These are phyloP conservation scores for Cyberlindnera lachancei DNA, from an alignment of 805 yeast species.

Conservation along the genomic window DNA sequence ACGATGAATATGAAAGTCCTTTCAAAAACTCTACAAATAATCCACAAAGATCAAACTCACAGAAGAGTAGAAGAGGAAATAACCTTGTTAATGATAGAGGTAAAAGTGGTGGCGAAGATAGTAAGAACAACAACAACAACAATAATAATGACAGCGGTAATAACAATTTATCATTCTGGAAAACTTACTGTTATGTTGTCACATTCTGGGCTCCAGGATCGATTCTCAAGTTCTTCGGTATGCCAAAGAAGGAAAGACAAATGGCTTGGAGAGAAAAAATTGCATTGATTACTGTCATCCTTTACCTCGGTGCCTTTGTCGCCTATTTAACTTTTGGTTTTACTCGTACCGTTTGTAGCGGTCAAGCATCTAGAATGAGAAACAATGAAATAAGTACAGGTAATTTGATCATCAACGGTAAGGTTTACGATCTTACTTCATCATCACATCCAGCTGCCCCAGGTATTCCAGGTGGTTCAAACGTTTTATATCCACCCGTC, in stretches of 20 bases:
- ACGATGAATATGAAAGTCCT: constrained; percentile 42
- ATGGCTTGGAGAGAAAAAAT: constrained; percentile 97
- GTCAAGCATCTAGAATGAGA: constrained; percentile 40
- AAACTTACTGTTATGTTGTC: constrained; percentile 64
- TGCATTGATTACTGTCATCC: constrained; percentile 70
- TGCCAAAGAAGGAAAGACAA: constrained; percentile 73
- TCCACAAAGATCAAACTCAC: constrained; percentile 1
- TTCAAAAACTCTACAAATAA: constrained; percentile 1
- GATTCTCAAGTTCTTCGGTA: constrained; percentile 61
- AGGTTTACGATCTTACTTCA: constrained; percentile 61
- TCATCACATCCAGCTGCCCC: constrained; percentile 79
- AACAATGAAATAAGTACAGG: constrained; percentile 53
- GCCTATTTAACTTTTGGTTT: constrained; percentile 90
- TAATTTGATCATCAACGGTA: constrained; percentile 71
- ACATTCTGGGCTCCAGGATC: constrained; percentile 94
- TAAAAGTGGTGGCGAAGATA: neutral
- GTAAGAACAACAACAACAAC: constrained; percentile 4
- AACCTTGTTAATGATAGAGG: no score
- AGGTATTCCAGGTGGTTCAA: constrained; percentile 64
- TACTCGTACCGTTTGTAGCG: constrained; percentile 71
- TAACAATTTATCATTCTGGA: constrained; percentile 51
- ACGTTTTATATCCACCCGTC: constrained; percentile 75
- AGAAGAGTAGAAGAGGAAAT: no score
- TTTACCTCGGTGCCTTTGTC: constrained; percentile 65
- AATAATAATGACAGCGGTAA: constrained; percentile 3